Evolutionary conservation across 2,329 filamentous ascomycete genomes (phyloP), one percentile per base, ranked within the genome.

Genomic region (Raffaelea deltoideospora): DNA sequence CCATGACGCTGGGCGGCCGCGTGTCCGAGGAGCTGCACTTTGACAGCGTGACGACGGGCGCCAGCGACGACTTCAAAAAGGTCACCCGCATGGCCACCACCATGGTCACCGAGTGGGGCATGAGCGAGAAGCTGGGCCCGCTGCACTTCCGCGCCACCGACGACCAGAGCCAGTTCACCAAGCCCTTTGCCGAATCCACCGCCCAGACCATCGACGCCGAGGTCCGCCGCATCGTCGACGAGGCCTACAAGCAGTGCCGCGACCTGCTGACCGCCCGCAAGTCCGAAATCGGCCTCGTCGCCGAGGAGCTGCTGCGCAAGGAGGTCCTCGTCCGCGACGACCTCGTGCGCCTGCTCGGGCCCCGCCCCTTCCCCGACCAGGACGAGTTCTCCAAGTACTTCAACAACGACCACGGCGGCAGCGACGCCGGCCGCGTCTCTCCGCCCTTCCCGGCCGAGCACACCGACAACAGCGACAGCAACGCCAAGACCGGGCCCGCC

Each of bases 71-170:
- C 56, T 98, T 98, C 72, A 88, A 90, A 61, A 98, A 98, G 63
- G 90, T 96, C 29, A 95, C 90, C 3, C 74, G 78, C 39, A 88
- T 95, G 81, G 92, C 90, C 4, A 92, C 83, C 15, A 79, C 82
- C 43, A 98, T 98, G 90, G 90, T 98, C 22, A 98, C 88, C n/a
- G 84, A 94, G 57, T 98, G 86, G 79, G 90, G 90, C 47, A 98
- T 98, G 90, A 92, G 82, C 29, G 74, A 83, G 47, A 92, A 93
- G 63, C 79, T 98, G 33, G 88, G 88, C 22, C 87, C 87, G 45
- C 69, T 98, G 44, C 82, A 92, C 65, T 98, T 88, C 58, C 80
- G 90, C 50, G 81, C 83, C 38, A 31, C 40, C 53, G 70, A 85
- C 51, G 37, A 44, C 32, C 72, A 81, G 44, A 81, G 83, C 54